Percentiles rank a stretch among this genome's conserved stretches.
Evolutionary conservation across 73 alveolate genomes (phyloP).

Genomic region (Uronychia binucleata): DNA sequence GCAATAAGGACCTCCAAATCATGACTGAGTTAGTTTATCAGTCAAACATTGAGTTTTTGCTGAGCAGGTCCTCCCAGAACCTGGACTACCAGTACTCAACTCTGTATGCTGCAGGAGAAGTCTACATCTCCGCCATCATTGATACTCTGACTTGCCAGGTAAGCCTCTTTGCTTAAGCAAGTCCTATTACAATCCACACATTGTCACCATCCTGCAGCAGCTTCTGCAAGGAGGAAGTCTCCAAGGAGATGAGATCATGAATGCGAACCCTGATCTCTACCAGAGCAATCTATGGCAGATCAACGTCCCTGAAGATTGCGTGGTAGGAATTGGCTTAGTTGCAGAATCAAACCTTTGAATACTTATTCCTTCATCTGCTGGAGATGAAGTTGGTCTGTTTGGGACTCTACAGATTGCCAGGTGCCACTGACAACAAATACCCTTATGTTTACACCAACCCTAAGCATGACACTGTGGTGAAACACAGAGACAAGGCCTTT

Average conservation of each 20-base stretch:
- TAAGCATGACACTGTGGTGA: slow-evolving; percentile 59
- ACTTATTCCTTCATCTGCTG: slow-evolving; percentile 80
- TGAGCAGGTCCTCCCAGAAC: slow-evolving; percentile 70
- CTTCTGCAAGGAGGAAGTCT: slow-evolving; percentile 85
- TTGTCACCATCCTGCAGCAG: slow-evolving; percentile 92
- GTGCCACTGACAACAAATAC: slow-evolving; percentile 93
- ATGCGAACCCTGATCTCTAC: slow-evolving; percentile 91
- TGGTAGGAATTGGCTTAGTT: slow-evolving; percentile 15
- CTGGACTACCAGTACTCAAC: slow-evolving; percentile 79
- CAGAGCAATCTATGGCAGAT: slow-evolving; percentile 93
- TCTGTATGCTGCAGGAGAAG: slow-evolving; percentile 96
- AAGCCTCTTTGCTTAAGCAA: not conserved
- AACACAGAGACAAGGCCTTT: slow-evolving; percentile 85
- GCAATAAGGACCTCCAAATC: slow-evolving; percentile 91
- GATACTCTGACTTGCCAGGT: slow-evolving; percentile 94
- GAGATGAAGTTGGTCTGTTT: slow-evolving; percentile 86
- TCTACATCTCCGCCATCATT: slow-evolving; percentile 91
- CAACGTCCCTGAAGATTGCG: slow-evolving; percentile 94
- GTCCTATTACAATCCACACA: slow-evolving; percentile 95
- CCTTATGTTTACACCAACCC: slow-evolving; percentile 98
- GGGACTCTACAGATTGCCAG: slow-evolving; percentile 93
- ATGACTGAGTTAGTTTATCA: slow-evolving; percentile 93
- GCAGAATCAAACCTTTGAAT: slow-evolving; percentile 87
- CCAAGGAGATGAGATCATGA: slow-evolving; percentile 75
- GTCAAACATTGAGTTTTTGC: slow-evolving; percentile 91